A percentile compares a stretch with the other conserved stretches of the same genome.
Evolutionary conservation across 805 yeast genomes (phyloP).

Genomic region (Yarrowia sp.): DNA sequence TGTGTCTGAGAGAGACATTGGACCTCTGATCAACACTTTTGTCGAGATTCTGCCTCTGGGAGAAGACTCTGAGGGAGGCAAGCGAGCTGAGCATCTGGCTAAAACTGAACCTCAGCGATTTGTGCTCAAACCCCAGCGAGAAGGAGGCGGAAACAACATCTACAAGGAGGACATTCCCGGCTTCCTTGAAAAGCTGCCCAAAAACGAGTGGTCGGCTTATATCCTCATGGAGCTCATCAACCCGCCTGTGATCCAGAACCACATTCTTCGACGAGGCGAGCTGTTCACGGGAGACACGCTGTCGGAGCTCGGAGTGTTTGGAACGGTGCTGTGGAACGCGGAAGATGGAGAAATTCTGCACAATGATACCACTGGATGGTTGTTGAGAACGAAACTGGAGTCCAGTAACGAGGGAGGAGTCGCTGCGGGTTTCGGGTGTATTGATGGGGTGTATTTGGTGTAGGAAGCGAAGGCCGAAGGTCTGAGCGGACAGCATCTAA

Average conservation of each 20-base stretch:
- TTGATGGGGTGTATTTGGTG: constrained; percentile 75
- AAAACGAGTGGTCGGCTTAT: constrained; percentile 85
- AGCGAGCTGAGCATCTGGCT: constrained; percentile 68
- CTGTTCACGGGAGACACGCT: constrained; percentile 75
- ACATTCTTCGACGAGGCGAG: constrained; percentile 71
- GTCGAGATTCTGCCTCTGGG: constrained; percentile 90
- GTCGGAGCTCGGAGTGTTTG: constrained; percentile 92
- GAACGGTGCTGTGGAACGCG: constrained; percentile 78
- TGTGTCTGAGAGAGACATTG: constrained; percentile 49
- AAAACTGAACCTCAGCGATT: constrained; percentile 69
- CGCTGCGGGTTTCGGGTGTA: constrained; percentile 98
- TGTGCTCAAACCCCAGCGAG: constrained; percentile 97
- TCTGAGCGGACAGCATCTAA: too few relatives aligned
- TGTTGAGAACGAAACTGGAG: constrained; percentile 86
- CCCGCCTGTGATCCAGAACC: constrained; percentile 73
- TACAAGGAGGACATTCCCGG: constrained; percentile 85
- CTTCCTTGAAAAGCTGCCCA: constrained; percentile 65
- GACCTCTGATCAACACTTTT: constrained; percentile 64
- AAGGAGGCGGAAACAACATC: constrained; percentile 97
- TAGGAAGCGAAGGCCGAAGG: too few relatives aligned
- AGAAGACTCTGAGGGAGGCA: constrained; percentile 63
- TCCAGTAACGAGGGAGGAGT: constrained; percentile 97
- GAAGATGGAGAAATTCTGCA: constrained; percentile 59
- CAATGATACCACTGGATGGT: constrained; percentile 81
- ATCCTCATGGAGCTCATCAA: constrained; percentile 92